Evolutionary conservation across 228 moss, liverwort and hornwort species (phyloP).

Genomic region (Sphagnum magellanicum): DNA sequence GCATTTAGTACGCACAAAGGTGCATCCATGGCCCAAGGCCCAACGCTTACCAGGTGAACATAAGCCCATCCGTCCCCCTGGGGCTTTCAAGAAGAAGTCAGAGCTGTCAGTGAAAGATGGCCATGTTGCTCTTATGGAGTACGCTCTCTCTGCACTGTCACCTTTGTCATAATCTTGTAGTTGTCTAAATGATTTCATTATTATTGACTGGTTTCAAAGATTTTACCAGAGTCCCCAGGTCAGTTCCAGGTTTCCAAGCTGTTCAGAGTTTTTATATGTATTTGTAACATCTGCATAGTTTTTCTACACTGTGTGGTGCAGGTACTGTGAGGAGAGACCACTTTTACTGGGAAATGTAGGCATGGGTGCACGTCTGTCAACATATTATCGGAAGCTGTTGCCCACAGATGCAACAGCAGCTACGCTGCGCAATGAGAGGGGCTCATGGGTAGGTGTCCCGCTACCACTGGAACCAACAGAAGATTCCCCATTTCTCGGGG

Average conservation of each 20-base stretch:
- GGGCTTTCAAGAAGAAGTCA: constrained; percentile 98
- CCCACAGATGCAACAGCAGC: constrained; percentile 92
- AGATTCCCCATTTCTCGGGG: constrained; percentile 97
- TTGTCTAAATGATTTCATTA: no score
- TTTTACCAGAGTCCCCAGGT: no score
- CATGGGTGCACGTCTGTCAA: constrained; percentile 93
- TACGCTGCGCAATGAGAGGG: constrained; percentile 86
- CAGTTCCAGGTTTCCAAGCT: no score
- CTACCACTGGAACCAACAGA: constrained; percentile 95
- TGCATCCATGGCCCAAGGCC: constrained; percentile 93
- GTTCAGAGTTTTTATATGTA: no score
- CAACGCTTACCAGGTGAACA: constrained; percentile 93
- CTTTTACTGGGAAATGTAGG: constrained; percentile 93
- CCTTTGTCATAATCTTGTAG: no score
- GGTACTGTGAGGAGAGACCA: constrained; percentile 99
- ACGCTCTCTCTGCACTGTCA: constrained; percentile 10
- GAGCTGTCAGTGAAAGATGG: constrained; percentile 99
- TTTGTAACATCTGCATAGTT: not conserved
- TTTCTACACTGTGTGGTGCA: constrained; percentile 3
- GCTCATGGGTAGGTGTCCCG: constrained; percentile 85
- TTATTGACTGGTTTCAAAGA: no score
- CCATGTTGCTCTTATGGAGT: constrained; percentile 99
- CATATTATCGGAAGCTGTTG: constrained; percentile 78
- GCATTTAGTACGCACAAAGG: constrained; percentile 88
- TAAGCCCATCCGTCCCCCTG: constrained; percentile 87